Evolutionary conservation across 306 rosid genomes (phyloP).

Genomic region (Pterocarpus santalinus): DNA sequence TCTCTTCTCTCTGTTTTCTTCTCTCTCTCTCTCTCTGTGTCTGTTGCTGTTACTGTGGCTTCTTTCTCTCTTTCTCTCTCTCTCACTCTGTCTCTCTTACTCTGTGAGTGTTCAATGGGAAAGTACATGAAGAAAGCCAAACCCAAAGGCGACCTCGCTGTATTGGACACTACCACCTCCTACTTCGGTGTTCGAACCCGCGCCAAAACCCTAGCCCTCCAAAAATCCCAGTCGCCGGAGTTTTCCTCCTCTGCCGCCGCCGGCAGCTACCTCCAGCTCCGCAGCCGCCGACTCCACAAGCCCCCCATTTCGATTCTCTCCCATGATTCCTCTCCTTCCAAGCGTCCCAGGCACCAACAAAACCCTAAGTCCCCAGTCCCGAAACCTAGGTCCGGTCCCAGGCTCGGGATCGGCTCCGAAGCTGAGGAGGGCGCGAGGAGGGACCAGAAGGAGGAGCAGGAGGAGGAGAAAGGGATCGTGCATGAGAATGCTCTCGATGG

Average conservation of each 20-base stretch:
- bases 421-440: neutral
- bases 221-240: conserved; percentile 50
- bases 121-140: conserved; percentile 92
- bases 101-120: conserved; percentile 59
- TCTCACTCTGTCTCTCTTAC: neutral
- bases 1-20: neutral
- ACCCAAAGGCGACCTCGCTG: conserved; percentile 63
- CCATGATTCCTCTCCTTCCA: conserved; percentile 48
- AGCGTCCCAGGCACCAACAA: conserved; percentile 49
- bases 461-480: conserved; percentile 34
- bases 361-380: conserved; percentile 54
- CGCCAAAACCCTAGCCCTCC: conserved; percentile 93
- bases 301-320: conserved; percentile 45
- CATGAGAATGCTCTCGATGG: conserved; percentile 47
- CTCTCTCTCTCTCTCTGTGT: neutral
- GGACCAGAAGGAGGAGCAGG: conserved; percentile 8
- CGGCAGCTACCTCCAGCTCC: conserved; percentile 84
- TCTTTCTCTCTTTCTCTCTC: neutral
- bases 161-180: conserved; percentile 61
- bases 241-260: conserved; percentile 47
- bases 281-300: conserved; percentile 82
- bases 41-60: no score
- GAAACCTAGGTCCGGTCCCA: conserved; percentile 46
- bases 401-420: conserved; percentile 53
- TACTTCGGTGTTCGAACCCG: conserved; percentile 86